Evolutionary conservation across 768 basidiomycete genomes (phyloP), one percentile per base, ranked within the genome.

Genomic region (Termitomyces sp.): DNA sequence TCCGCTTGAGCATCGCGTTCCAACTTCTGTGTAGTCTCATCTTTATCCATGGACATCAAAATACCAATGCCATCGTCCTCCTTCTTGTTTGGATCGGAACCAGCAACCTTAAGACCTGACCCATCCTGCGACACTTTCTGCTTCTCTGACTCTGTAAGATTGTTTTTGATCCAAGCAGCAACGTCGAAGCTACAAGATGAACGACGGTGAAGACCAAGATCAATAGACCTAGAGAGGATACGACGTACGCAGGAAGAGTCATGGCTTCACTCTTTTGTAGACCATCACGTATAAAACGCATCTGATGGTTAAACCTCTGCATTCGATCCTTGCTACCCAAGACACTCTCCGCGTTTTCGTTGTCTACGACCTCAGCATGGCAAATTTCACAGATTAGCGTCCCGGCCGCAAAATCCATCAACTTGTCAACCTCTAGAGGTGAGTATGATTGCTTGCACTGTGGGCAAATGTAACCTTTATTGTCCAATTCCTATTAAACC

Each of bases 401-500:
- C 55, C 84, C 84, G 24, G 75, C 77, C 36, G 69, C 49, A 60
- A 84, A 85, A 70, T 94, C 90, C 78, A 93, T 86, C 50, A 98
- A 77, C 62, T 82, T 85, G 73, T 90, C 86, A 50, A 87, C 89
- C 60, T 98, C 94, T 15, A 99, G 77, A 0, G 92, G 85, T 1
- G 88, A 82, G 71, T 93, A 99, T 1, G 85, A 84, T 65, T 86
- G 85, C 58, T 83, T 82, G 77, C 95, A 98, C 63, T 85, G 83
- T 2, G 94, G 88, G 70, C 96, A 99, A 58, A 95, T 86, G 71
- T 97, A 98, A n/a, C 96, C 97, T 73, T 96, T 92, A 69, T 94
- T 92, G 61, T 95, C 93, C 60, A 97, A 84, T 75, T 98, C 94
- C 95, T 98, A 66, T n/a, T 51, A 26, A 50, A 37, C 29, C 46